These are phyloP conservation scores for Parasitella parasitica DNA, from an alignment of 371 early-diverging fungal genomes.

Conservation along the genomic window DNA sequence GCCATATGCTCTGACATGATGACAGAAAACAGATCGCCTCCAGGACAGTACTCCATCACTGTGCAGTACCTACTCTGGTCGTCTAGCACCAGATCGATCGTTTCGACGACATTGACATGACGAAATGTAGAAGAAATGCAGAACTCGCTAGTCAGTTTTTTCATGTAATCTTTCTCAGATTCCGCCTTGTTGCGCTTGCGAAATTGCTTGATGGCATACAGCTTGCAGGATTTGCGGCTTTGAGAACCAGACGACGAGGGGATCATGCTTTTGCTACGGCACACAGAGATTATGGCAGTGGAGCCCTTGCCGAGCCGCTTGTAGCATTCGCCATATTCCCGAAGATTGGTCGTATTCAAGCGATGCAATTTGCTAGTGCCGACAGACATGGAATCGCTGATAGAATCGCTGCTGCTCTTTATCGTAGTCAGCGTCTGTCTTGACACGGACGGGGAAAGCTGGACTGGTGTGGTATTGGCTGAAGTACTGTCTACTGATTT, in stretches of 20 bases:
- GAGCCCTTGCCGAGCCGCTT: constrained; percentile 84
- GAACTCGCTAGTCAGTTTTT: constrained; percentile 86
- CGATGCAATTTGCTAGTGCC: constrained; percentile 12
- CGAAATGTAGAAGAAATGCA: constrained; percentile 87
- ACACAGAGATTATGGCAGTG: constrained; percentile 82
- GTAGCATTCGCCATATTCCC: constrained; percentile 75
- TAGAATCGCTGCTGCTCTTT: not conserved
- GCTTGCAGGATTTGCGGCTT: constrained; percentile 39
- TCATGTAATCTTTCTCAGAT: constrained; percentile 87
- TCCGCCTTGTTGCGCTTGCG: constrained; percentile 84
- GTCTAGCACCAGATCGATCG: constrained; percentile 90
- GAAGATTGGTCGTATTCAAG: constrained; percentile 22
- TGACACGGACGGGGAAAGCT: constrained; percentile 3
- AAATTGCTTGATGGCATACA: constrained; percentile 92
- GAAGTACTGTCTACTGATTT: not conserved
- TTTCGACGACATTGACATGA: constrained; percentile 88
- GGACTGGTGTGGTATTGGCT: not conserved
- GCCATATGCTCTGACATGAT: constrained; percentile 72
- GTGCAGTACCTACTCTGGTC: constrained; percentile 85
- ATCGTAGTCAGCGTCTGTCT: not conserved
- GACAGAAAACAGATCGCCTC: constrained; percentile 74
- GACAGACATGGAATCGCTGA: not conserved
- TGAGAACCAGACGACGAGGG: not conserved
- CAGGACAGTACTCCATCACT: constrained; percentile 88
- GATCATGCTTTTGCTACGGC: constrained; percentile 37